Percentiles rank a stretch among this genome's conserved stretches.
These are phyloP conservation scores for Fusarium heterosporum DNA, from an alignment of 2,329 filamentous ascomycete species.

Conservation along the genomic window DNA sequence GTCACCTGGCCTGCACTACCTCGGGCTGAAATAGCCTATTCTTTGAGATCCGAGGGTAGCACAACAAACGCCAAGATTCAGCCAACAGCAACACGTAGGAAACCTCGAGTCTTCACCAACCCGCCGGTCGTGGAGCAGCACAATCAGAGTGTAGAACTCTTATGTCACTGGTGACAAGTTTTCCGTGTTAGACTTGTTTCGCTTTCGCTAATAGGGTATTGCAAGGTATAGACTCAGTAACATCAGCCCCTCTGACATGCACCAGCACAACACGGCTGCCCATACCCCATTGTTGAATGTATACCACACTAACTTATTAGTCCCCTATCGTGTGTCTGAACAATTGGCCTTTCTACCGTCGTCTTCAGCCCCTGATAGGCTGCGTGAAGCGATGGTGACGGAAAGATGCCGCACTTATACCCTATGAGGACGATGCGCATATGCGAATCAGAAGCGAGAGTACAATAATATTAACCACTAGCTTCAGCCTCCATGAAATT, in stretches of 20 bases:
- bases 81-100: slow-evolving; percentile 3
- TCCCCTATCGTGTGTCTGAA: background rate
- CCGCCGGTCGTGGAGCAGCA: background rate
- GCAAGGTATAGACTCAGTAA: background rate
- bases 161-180: background rate
- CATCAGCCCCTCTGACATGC: background rate
- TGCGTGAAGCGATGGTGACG: slow-evolving; percentile 29
- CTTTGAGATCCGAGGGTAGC: background rate
- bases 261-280: background rate
- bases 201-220: slow-evolving; percentile 8
- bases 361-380: slow-evolving; percentile 24
- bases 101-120: slow-evolving; percentile 18
- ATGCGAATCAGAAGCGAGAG: slow-evolving; percentile 31
- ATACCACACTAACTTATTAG: background rate
- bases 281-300: background rate
- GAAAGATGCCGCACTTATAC: slow-evolving; percentile 30
- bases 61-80: slow-evolving; percentile 7
- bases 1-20: background rate
- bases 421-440: background rate
- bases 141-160: background rate
- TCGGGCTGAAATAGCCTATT: slow-evolving; percentile 7
- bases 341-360: slow-evolving; percentile 11
- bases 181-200: background rate
- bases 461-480: slow-evolving; percentile 24
- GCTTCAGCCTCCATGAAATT: slow-evolving; percentile 8